Percentiles rank a stretch among this genome's conserved stretches.
Conservation (phyloP, 108 stramenopile genomes). For the Seminavis robusta region DNA sequence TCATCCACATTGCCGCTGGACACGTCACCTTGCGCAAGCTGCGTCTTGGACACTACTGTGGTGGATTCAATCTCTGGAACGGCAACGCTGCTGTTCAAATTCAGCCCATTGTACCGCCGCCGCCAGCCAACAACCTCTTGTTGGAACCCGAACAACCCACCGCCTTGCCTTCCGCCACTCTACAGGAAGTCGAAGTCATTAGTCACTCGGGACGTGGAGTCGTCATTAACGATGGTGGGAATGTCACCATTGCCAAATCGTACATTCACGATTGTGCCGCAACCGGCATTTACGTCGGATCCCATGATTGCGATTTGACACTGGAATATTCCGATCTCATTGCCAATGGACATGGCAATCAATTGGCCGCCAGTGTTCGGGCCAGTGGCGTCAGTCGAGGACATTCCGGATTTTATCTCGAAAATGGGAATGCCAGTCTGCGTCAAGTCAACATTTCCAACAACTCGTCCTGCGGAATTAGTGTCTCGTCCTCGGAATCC, state of each 20-base stretch:
- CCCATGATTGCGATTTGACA: not conserved
- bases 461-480: no score
- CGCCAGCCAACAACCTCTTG: not conserved
- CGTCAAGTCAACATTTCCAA: no score
- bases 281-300: not conserved
- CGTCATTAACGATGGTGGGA: not conserved
- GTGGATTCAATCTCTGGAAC: not conserved
- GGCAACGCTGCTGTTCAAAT: not conserved
- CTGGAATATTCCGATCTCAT: not conserved
- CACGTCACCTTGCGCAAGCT: not conserved
- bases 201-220: not conserved
- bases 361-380: no score
- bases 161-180: not conserved
- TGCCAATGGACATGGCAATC: constrained; percentile 1
- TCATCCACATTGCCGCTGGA: not conserved
- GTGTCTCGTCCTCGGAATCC: no score
- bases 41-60: not conserved
- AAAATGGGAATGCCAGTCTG: no score
- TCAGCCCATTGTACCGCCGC: not conserved
- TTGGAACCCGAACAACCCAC: not conserved
- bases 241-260: not conserved
- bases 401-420: constrained; percentile 2
- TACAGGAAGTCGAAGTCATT: not conserved
- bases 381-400: not conserved
- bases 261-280: not conserved